phyloP scores from a whole-genome alignment of 2,329 filamentous ascomycete species.

The Pseudohalonectria lignicola region DNA sequence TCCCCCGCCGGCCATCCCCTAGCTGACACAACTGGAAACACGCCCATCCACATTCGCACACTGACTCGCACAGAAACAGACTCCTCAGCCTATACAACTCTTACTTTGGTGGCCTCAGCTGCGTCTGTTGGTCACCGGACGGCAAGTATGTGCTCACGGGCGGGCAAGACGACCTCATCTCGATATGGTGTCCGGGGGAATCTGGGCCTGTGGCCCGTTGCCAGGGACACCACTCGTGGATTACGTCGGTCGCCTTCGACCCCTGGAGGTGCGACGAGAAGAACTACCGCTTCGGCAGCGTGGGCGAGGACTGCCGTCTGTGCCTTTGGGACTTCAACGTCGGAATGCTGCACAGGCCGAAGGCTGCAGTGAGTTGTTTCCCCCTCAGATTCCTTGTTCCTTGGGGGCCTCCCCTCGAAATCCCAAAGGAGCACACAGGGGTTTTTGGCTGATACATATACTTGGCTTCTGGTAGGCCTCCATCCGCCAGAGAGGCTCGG shows the following conservation, averaged over 20 bases:
- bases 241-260: constrained; percentile 87
- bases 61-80: no score
- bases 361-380: constrained; percentile 49
- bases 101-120: constrained; percentile 88
- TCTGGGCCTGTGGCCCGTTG: constrained; percentile 79
- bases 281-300: constrained; percentile 91
- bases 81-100: constrained; percentile 79
- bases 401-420: no score
- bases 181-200: constrained; percentile 87
- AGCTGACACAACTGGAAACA: no score
- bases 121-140: constrained; percentile 95
- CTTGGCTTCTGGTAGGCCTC: constrained; percentile 28
- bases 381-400: constrained; percentile 3
- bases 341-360: constrained; percentile 88
- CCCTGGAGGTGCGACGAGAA: constrained; percentile 93
- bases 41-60: no score
- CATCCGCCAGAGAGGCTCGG: constrained; percentile 42
- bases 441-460: background rate
- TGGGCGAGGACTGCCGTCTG: constrained; percentile 85
- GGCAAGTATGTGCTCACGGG: constrained; percentile 92
- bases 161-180: constrained; percentile 90
- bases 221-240: constrained; percentile 93
- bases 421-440: no score
- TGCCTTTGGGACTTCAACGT: constrained; percentile 97
- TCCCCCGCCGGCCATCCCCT: no score